phyloP scores from a whole-genome alignment of 805 yeast species.

The Yarrowia deformans region DNA sequence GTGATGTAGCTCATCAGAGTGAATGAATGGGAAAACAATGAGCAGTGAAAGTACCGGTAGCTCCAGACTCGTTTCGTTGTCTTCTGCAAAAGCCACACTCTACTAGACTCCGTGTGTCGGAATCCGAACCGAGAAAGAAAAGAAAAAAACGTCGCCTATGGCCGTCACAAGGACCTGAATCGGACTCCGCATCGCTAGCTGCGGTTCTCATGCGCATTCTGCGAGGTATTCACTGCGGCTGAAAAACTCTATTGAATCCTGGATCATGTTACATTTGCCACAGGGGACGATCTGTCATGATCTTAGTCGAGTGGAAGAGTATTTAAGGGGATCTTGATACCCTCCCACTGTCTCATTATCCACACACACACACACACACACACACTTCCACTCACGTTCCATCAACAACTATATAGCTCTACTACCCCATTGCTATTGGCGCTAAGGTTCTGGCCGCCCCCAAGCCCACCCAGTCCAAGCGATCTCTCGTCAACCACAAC shows the following conservation, averaged over 20 bases:
- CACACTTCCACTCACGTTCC: not conserved
- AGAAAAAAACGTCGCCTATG: not conserved
- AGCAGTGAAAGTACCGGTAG: too few species aligned
- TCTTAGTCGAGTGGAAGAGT: not conserved
- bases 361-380: not conserved
- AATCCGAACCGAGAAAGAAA: not conserved
- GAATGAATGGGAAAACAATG: too few species aligned
- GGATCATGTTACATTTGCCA: conserved; percentile 5
- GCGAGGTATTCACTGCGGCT: conserved; percentile 13
- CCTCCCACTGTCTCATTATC: not conserved
- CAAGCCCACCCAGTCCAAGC: conserved; percentile 3
- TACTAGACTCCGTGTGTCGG: not conserved
- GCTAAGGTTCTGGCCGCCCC: conserved; percentile 6
- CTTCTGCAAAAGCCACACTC: too few species aligned
- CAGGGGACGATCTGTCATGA: not conserved
- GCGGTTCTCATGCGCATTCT: not conserved
- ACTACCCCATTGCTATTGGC: conserved; percentile 8
- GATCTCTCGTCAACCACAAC: conserved; percentile 4
- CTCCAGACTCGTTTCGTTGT: too few species aligned
- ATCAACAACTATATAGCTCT: conserved; percentile 4
- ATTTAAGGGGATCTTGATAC: not conserved
- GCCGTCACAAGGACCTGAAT: not conserved
- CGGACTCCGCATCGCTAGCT: conserved; percentile 12
- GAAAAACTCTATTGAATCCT: conserved; percentile 1
- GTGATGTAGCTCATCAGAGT: too few species aligned